A percentile compares a stretch with the other conserved stretches of the same genome.
Evolutionary conservation across 2,329 filamentous ascomycete species (phyloP).

Genomic region (Scedosporium apiospermum): DNA sequence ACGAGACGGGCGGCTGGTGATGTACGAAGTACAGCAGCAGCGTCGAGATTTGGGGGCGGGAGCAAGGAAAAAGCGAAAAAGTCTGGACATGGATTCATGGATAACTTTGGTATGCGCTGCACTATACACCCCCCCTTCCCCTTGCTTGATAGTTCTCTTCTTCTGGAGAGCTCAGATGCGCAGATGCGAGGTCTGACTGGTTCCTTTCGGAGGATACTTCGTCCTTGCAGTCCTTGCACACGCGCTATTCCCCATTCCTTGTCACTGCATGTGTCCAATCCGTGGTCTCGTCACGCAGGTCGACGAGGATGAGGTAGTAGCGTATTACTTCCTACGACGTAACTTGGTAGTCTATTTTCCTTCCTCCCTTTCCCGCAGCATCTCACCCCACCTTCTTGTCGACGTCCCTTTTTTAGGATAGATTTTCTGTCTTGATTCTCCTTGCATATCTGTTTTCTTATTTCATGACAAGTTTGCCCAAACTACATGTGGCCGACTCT

Average conservation of each 20-base stretch:
- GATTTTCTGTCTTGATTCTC: background rate
- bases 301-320: too few species aligned
- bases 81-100: background rate
- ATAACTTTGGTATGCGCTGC: too few species aligned
- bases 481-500: background rate
- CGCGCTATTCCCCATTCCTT: background rate
- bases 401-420: too few species aligned
- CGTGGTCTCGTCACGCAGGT: background rate
- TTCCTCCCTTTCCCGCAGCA: background rate
- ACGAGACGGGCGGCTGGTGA: constrained; percentile 6
- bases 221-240: background rate
- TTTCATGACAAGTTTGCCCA: background rate
- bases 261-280: background rate
- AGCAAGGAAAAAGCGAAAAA: background rate
- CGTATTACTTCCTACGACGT: too few species aligned
- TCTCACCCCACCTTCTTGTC: background rate
- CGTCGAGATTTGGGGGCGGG: constrained; percentile 5
- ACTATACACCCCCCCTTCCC: background rate
- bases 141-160: background rate
- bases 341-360: background rate
- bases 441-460: background rate
- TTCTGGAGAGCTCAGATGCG: background rate
- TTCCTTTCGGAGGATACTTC: background rate
- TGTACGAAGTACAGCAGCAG: background rate
- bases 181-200: background rate